phyloP scores from a whole-genome alignment of 2,329 filamentous ascomycete genomes.

The Fusarium mexicanum region DNA sequence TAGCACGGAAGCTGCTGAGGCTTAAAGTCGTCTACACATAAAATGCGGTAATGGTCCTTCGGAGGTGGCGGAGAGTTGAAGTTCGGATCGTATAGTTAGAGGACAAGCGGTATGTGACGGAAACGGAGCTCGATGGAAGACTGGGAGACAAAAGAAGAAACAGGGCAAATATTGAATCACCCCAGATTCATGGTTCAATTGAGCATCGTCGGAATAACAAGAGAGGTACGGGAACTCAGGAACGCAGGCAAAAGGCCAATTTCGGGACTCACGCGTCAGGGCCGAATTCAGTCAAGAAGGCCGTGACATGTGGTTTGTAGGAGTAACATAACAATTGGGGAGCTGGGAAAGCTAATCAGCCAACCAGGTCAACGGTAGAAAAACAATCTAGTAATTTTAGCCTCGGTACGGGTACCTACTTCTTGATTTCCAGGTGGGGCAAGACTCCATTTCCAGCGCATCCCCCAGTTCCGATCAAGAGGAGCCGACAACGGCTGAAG shows the following conservation, averaged over 20 bases:
- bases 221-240: constrained; percentile 18
- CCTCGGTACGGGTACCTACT: constrained; percentile 35
- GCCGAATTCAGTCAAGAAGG: constrained; percentile 35
- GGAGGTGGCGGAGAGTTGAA: not conserved
- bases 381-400: constrained; percentile 34
- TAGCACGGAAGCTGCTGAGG: not conserved
- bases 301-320: constrained; percentile 43
- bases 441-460: constrained; percentile 20
- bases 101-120: constrained; percentile 17
- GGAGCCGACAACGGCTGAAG: constrained; percentile 32
- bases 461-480: constrained; percentile 14
- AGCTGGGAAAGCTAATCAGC: constrained; percentile 26
- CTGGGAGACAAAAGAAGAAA: constrained; percentile 12
- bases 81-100: constrained; percentile 9
- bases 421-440: constrained; percentile 26
- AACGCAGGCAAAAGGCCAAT: constrained; percentile 23
- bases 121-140: constrained; percentile 2
- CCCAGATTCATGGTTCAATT: constrained; percentile 39
- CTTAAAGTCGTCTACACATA: constrained; percentile 19
- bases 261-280: constrained; percentile 41
- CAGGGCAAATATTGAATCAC: constrained; percentile 23
- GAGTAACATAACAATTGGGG: constrained; percentile 18
- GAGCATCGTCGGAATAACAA: constrained; percentile 10
- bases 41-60: constrained; percentile 24
- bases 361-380: constrained; percentile 13